Base-by-base conservation (phyloP, 2,329 filamentous ascomycete species). In the Amphichorda felina region DNA sequence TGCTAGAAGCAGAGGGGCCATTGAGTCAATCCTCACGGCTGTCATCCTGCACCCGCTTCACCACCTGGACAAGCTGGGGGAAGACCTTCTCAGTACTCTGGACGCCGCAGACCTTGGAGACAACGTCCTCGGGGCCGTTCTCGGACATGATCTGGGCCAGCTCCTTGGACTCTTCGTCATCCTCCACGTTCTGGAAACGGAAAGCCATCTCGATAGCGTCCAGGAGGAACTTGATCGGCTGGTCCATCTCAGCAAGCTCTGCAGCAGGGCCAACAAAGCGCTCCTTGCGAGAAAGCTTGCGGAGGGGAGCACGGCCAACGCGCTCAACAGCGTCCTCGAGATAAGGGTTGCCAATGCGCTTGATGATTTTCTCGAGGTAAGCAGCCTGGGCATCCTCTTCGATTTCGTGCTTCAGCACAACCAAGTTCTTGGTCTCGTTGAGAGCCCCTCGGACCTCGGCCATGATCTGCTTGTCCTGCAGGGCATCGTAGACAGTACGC, bases 261-360 rank as follows among this genome's bases (percentile, higher is more conserved):
- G 84, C 76, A 31, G 91, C 89, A 5, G 91, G 91, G 31, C 83
- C 87, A 48, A 98, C 79, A 66, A 98, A 94, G 30, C 91, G 87
- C 66, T 98, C 91, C 66, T 93, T 91, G 59, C 88, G 83, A 45
- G 81, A 81, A 24, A 98, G 73, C 71, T 98, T 98, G 56, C 91
- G 82, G 41, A 98, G 68, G 14, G 91, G 91, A 14, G 88, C 89
- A 55, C 91, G 88, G 38, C 89, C 91, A 44, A 98, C 91, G 59
- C 91, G 88, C 67, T 93, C 86, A 25, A 95, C 87, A 10, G 81
- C 80, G 59, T 98, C 89, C 61, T 94, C 85, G 40, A 95, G 72
- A 47, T 88, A 79, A 11, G 86, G 88, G 68, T 96, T 96, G 58
- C 84, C 84, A 59, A 96, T 95, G 50, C 89, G 84, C 49, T 71